Base-by-base conservation (phyloP, 139 green algal genomes). In the Chlorella sp. region DNA sequence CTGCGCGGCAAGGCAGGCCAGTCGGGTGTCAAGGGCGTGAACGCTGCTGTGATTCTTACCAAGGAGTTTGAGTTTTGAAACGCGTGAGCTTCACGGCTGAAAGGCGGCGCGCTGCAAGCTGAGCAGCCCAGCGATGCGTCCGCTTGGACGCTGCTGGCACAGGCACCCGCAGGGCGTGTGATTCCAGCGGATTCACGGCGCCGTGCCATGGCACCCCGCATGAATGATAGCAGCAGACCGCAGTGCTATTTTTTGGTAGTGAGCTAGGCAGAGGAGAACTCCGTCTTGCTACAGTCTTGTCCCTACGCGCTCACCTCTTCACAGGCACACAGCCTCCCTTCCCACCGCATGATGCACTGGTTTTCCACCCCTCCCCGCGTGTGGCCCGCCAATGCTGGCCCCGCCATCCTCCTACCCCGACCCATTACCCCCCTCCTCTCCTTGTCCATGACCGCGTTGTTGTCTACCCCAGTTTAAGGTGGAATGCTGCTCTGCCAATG, bases 61-160 rank as follows among this genome's bases (percentile, higher is more conserved):
- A 73, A 89, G 12, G 89, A 92, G 83, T 92, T 92, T 81, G 71
- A 78, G 75, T 26, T 92, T 0, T 92, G 75, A 89, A n/a, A n/a
- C n/a, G n/a, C n/a, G 18, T 19, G 36, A 71, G 64, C 75, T 53
- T 30, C 15, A 15, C 34, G 48, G 42, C 12, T 36, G 80, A 22
- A 24, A 60, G 22, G 48, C 11, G 42, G 11, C 34, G 48, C 48
- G 9, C 48, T 57, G 5, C 7, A 9, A 57, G 48, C 48, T 57
- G 48, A 57, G 48, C 48, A 0, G 79, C 19, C 2, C 0, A 37
- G 79, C 34, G 79, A 18, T 15, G 9, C 73, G 12, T 11, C 28
- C 73, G n/a, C 7, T n/a, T 80, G 73, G n/a, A 1, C 24, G 69
- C 26, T 77, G 75, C 34, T 3, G 0, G 9, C 11, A 2, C 34